Evolutionary conservation across 1,139 yeast species (phyloP), one percentile per base, ranked within the genome.

Genomic region (Candida labiduridarum): DNA sequence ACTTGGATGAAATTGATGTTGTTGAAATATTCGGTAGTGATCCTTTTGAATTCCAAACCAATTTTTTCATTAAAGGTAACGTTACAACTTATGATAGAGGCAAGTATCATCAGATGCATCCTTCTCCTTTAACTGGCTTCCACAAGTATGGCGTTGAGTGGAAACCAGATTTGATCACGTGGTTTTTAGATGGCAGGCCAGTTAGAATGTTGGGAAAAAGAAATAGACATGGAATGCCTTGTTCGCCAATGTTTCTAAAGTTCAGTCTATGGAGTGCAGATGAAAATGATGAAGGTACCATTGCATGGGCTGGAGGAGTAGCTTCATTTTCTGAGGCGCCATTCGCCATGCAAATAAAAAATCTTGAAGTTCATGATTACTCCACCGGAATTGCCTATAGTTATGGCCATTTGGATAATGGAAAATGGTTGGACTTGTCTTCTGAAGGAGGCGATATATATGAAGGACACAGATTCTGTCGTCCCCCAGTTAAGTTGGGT

Each of bases 1-100:
- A 74, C 56, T 63, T 71, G 51, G 83, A 78, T 58, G 82, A 78
- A 52, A 75, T 78, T 41, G 82, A 78, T 52, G 58, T 75, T 10
- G 73, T 70, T 22, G 82, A 78, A 51, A 58, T 74, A 31, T 73
- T 77, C 56, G 81, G 82, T 2, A 71, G 74, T 14, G 66, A 69
- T 49, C 61, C 60, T 1, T 62, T 55, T 44, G 66, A 67, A 47
- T 68, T 64, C 52, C 79, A 75, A 52, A 63, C 79, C 18, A 77
- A 77, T 59, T 78, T 62, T 61, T 78, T 78, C 55, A 67, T 74
- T 39, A 76, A 76, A 54, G 82, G 82, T 0, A 72, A 76, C 50
- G 64, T 68, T 9, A 59, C 72, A n/a, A 70, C 68, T 34, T 72
- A 75, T 59, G 77, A 72, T 40, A 54, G 81, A 46, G 81, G 79